phyloP scores from a whole-genome alignment of 1,284 basidiomycete species.

The Boletus austroedulis region DNA sequence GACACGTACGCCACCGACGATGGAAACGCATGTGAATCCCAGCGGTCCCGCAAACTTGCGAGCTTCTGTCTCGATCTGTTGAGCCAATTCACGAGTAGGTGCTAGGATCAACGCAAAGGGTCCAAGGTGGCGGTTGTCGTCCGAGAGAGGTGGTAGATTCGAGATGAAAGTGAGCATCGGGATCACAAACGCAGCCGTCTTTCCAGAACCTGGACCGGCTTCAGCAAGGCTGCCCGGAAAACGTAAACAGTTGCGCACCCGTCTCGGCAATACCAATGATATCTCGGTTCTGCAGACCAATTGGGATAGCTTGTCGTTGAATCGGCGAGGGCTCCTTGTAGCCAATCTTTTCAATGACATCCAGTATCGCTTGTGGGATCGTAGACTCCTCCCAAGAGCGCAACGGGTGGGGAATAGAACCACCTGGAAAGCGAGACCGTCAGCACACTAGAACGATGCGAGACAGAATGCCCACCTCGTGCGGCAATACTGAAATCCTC shows the following conservation, averaged over 20 bases:
- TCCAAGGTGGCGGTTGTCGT: slow-evolving; percentile 90
- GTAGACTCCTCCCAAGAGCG: slow-evolving; percentile 88
- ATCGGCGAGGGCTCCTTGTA: slow-evolving; percentile 98
- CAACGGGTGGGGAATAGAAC: slow-evolving; percentile 88
- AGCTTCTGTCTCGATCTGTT: slow-evolving; percentile 94
- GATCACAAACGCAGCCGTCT: slow-evolving; percentile 99
- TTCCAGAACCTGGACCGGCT: slow-evolving; percentile 80
- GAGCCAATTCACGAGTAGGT: slow-evolving; percentile 95
- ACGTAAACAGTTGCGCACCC: slow-evolving; percentile 45
- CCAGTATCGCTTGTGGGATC: slow-evolving; percentile 79
- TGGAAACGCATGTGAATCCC: slow-evolving; percentile 91
- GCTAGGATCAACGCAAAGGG: slow-evolving; percentile 94
- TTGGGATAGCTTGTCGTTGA: slow-evolving; percentile 97
- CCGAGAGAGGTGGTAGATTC: slow-evolving; percentile 78
- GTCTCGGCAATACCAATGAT: slow-evolving; percentile 99
- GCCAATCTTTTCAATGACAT: slow-evolving; percentile 85
- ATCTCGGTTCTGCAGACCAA: slow-evolving; percentile 93
- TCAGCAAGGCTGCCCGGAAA: slow-evolving; percentile 6
- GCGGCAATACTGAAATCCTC: slow-evolving; percentile 98
- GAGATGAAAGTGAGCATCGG: slow-evolving; percentile 96
- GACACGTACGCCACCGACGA: slow-evolving; percentile 86
- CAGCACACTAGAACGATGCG: background rate
- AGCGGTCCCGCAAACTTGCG: slow-evolving; percentile 87
- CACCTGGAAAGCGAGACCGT: slow-evolving; percentile 52
- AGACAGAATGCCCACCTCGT: slow-evolving; percentile 51